Conservation (phyloP, 2,329 filamentous ascomycete species). For the Lachnellula subtilissima region DNA sequence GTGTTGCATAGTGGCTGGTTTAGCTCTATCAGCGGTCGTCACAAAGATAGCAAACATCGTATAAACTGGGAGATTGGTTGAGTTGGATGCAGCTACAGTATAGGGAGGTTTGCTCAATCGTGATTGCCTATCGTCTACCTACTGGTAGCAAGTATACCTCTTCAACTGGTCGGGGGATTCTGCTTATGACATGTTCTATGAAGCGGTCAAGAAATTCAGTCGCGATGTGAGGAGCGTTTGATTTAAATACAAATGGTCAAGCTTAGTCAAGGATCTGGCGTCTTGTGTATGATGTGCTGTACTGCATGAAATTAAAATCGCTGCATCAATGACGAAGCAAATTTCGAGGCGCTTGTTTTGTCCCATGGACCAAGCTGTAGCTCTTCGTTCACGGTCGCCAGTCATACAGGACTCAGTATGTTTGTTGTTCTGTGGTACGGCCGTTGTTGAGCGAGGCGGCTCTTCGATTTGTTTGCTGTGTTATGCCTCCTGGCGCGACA, state of each 20-base stretch:
- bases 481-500: conserved; percentile 15
- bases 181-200: conserved; percentile 10
- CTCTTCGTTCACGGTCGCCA: conserved; percentile 5
- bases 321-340: conserved; percentile 11
- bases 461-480: conserved; percentile 25
- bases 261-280: conserved; percentile 4
- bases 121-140: conserved; percentile 8
- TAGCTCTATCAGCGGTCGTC: conserved; percentile 9
- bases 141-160: background rate
- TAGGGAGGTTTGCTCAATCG: conserved; percentile 17
- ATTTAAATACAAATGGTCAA: conserved; percentile 13
- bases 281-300: conserved; percentile 13
- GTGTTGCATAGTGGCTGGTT: conserved; percentile 18
- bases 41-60: conserved; percentile 20
- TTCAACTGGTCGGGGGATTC: conserved; percentile 4
- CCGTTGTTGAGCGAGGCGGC: conserved; percentile 15
- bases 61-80: conserved; percentile 9
- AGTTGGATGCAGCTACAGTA: conserved; percentile 7
- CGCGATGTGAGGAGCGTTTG: conserved; percentile 12
- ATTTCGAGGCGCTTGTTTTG: conserved; percentile 8
- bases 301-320: conserved; percentile 12
- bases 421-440: conserved; percentile 22
- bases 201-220: conserved; percentile 16
- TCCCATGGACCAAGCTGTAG: conserved; percentile 1
- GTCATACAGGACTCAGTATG: conserved; percentile 19